Evolutionary conservation across 305 asterid genomes (phyloP), one percentile per base, ranked within the genome.

Genomic region (Plantago rigida): DNA sequence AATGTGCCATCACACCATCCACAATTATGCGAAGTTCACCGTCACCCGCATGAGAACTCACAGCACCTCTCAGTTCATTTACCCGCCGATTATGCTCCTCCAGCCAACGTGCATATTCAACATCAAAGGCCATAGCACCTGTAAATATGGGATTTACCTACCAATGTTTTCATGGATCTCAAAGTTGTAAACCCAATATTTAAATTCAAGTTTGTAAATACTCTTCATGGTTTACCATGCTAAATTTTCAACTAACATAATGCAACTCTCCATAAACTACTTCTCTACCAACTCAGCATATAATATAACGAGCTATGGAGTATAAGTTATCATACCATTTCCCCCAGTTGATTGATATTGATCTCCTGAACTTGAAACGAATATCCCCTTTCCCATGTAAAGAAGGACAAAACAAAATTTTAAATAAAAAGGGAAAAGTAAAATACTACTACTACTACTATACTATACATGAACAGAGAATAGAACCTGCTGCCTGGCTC

Each of bases 301-400:
- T 13, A 48, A 48, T 5, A 4, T 9, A 48, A 39, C 47, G 9
- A 26, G 22, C 17, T 13, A 26, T 3, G 10, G 39, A 58, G 7
- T 19, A 11, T 17, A 46, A 42, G 22, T 9, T 59, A 22, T 31
- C 65, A 9, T 79, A 81, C 87, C 85, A 60, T 79, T 82, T 71
- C 87, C 87, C 36, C 80, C 71, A 65, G 51, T 60, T 47, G 87
- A 65, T 70, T 82, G 87, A 51, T 85, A 50, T 70, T 93, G 99
- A 66, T 93, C 99, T 57, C 97, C 99, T 9, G 99, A 87, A 74
- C 97, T 87, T 60, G 99, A 89, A 81, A 89, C 78, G 69, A 89
- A 89, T 72, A 89, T 75, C 60, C 99, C 99, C 97, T 93, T 72
- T 79, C 72, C 34, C 56, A 29, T 77, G 69, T 53, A 67, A 65